Base-by-base conservation (phyloP, 768 basidiomycete species). In the Candolleomyces efflorescens region DNA sequence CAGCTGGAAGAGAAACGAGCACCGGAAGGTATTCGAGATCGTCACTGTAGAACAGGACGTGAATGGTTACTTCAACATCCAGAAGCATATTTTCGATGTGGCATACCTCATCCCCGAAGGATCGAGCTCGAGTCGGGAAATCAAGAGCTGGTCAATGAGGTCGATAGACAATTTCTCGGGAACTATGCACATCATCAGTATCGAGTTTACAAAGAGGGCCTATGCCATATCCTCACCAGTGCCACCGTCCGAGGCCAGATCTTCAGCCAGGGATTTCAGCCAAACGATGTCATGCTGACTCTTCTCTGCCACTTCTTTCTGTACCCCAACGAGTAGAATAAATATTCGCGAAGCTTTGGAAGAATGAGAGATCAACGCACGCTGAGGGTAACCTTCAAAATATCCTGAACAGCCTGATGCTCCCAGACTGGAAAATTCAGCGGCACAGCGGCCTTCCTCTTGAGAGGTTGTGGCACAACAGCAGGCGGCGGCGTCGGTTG, bases 111-210 rank as follows among this genome's bases (percentile, higher is more conserved):
- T 87, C 24, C 70, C 67, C 47, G 83, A 74, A 11, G 93, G 84
- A 68, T 93, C 82, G 20, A 96, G 70, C 56, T 94, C 92, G 7
- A 98, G 80, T 27, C 94, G 78, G 2, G 92, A 82, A 64, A 97
- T 94, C 53, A 98, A 75, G 3, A 94, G 72, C 22, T 89, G 82
- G 73, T 96, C 94, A 20, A 82, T 74, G 53, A 92, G 76, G 32
- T 87, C 85, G 18, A 72, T 74, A 27, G 75, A 79, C 13, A 89
- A 71, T 22, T 70, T 77, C 36, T 77, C 68, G n/a, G 75, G 68
- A 48, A 69, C 73, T 69, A 44, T 18, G 59, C 51, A 10, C 27
- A 13, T 23, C 17, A 68, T 18, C 3, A 27, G 17, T 27, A 37
- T 55, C 55, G 23, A n/a, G 39, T n/a, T 22, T n/a, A n/a, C n/a